phyloP scores from a whole-genome alignment of 2,329 filamentous ascomycete genomes.

The Parafenestella ontariensis region DNA sequence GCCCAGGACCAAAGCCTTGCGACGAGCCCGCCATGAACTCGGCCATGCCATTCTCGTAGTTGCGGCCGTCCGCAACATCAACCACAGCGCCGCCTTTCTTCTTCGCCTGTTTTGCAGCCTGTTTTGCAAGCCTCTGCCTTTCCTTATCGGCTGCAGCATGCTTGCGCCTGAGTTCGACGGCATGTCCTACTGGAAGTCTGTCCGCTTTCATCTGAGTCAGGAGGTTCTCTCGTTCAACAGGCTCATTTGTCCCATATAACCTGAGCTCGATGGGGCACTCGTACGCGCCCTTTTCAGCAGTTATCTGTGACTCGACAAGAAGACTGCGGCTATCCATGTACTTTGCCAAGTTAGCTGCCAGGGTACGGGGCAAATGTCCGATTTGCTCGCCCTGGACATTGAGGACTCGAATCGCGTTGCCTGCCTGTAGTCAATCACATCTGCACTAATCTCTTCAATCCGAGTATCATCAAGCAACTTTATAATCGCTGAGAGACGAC shows the following conservation, averaged over 20 bases:
- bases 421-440: slow-evolving; percentile 1
- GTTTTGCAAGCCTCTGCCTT: slow-evolving; percentile 55
- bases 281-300: slow-evolving; percentile 69
- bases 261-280: slow-evolving; percentile 76
- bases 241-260: slow-evolving; percentile 72
- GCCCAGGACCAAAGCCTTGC: slow-evolving; percentile 42
- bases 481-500: not conserved
- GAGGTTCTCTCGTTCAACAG: slow-evolving; percentile 60
- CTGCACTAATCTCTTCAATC: not conserved
- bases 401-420: slow-evolving; percentile 78
- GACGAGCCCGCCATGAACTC: slow-evolving; percentile 37
- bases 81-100: slow-evolving; percentile 44
- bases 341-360: slow-evolving; percentile 74
- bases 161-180: slow-evolving; percentile 56
- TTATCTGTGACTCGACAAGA: slow-evolving; percentile 72
- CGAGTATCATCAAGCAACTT: not conserved
- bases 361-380: slow-evolving; percentile 73
- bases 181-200: slow-evolving; percentile 60
- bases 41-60: slow-evolving; percentile 33
- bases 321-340: slow-evolving; percentile 67
- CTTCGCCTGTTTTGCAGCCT: slow-evolving; percentile 41
- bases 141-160: slow-evolving; percentile 64
- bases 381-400: slow-evolving; percentile 80
- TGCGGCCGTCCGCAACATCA: slow-evolving; percentile 34
- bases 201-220: slow-evolving; percentile 69